Base-by-base conservation (phyloP, 2,329 filamentous ascomycete species). In the Huntiella savannae region DNA sequence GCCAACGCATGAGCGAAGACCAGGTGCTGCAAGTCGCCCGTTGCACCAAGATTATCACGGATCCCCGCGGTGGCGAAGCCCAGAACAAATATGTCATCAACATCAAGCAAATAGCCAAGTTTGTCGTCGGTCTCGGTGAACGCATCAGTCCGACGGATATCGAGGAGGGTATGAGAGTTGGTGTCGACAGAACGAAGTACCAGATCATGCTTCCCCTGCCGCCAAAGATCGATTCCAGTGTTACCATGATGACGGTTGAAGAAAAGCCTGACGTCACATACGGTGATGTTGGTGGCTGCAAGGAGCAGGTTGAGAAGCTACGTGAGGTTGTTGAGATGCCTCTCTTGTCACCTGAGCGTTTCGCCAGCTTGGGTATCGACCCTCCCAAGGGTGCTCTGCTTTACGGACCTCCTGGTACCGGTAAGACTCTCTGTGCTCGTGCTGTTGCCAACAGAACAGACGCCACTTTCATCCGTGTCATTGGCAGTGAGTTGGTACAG, bases 61-160 rank as follows among this genome's bases (percentile, higher is more conserved):
- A 96, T 59, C 87, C 94, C 61, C 88, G 91, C 65, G 63, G 63
- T n/a, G 87, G 96, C 61, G 67, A 84, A 51, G 83, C 93, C 52
- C 98, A 98, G 75, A 93, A 82, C 76, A 98, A 96, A 77, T 98
- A 98, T 69, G 87, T 98, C 58, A 98, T 98, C 73, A 98, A 98
- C 65, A 88, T 98, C 56, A 98, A 98, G 71, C 91, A 98, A 65
- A 98, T 98, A 58, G 91, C 91, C 58, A 98, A 98, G 67, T 98
- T 98, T 58, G 91, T 98, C 43, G 91, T 98, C 54, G 91, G 95
- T 64, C 76, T 98, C 45, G 91, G 91, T 56, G 91, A 98, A 60
- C 81, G 91, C 53, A 91, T 98, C 55, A 92, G 83, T 59, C 91
- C 91, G 43, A 96, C 91, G 55, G 91, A 98, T 76, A 98, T 98